Evolutionary conservation across 208 protist genomes (phyloP).

Genomic region (Acanthamoeba culbertsoni): DNA sequence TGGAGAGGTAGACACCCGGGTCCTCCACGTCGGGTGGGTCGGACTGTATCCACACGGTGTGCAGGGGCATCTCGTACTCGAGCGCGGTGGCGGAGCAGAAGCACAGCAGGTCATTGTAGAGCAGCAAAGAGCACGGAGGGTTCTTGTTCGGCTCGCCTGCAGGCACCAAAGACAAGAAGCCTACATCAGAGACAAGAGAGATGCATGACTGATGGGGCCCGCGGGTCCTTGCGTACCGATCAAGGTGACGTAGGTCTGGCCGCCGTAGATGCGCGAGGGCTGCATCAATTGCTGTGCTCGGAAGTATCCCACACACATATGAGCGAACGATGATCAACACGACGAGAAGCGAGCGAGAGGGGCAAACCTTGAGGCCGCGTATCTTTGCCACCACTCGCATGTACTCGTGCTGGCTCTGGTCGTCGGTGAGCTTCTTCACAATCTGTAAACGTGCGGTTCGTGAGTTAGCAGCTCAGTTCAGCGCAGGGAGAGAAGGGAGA

Average conservation of each 20-base stretch:
- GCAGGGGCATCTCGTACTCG: slow-evolving; percentile 10
- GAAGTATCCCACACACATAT: not conserved
- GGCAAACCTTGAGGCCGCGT: slow-evolving; percentile 6
- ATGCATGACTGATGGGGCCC: not conserved
- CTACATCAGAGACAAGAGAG: not conserved
- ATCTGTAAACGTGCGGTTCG: too few species aligned
- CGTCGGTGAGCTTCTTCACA: slow-evolving; percentile 34
- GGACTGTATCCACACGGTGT: not conserved
- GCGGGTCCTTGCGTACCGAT: not conserved
- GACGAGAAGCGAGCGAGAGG: not conserved
- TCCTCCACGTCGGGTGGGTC: not conserved
- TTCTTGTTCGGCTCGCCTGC: not conserved
- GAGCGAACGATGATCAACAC: not conserved
- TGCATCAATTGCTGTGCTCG: not conserved
- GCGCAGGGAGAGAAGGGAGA: not conserved
- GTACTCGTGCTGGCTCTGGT: slow-evolving; percentile 47
- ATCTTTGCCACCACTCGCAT: slow-evolving; percentile 29
- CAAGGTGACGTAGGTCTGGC: not conserved
- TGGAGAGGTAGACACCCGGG: not conserved
- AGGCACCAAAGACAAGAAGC: not conserved
- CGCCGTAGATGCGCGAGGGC: not conserved
- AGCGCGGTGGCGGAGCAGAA: not conserved
- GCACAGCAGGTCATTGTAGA: slow-evolving; percentile 37
- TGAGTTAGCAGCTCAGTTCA: not conserved
- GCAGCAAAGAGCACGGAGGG: not conserved